Percentiles rank a stretch among this genome's conserved stretches.
Evolutionary conservation across 345 rosid genomes (phyloP).

Genomic region (Brassica napus): Da-Ae NC_063446.1:55234001-55234500

Average conservation of each 20-base stretch:
- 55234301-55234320: background rate
- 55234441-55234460: background rate
- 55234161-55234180: no score
- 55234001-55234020: background rate
- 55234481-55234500: background rate
- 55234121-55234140: no score
- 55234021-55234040: background rate
- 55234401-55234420: background rate
- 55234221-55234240: background rate
- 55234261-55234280: constrained; percentile 27
- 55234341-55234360: constrained; percentile 21
- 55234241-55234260: constrained; percentile 35
- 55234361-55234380: background rate
- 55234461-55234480: background rate
- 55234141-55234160: no score
- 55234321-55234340: constrained; percentile 49
- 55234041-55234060: background rate
- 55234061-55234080: background rate
- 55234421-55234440: background rate
- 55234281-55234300: constrained; percentile 9
- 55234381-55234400: constrained; percentile 13
- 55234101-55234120: background rate
- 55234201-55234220: background rate
- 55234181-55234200: background rate
- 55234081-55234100: background rate